Base-by-base conservation (phyloP, 495 filamentous ascomycete genomes). In the Penicillium crystallinum region DNA sequence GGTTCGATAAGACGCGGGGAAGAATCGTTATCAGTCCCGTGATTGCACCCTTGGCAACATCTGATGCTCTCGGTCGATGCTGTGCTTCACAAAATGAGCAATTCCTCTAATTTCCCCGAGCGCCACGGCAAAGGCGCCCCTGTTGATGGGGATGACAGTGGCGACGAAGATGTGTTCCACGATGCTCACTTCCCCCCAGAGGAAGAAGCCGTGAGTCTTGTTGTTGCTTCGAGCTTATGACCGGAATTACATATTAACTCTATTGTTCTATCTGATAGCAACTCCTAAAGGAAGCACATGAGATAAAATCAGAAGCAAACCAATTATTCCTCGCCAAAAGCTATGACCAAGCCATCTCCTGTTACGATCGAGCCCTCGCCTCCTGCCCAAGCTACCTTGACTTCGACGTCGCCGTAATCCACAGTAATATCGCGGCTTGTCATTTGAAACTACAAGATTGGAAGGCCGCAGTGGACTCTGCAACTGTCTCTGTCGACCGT, bases 381-480 rank as follows among this genome's bases (percentile, higher is more conserved):
- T 78, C 84, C 17, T 93, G 88, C 53, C 93, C 93, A 2, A 87
- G 81, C 56, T 96, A 96, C 63, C 82, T 97, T 30, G 87, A 93
- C 55, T 93, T 88, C 72, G 90, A 96, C 62, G 75, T 92, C 58
- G 90, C 93, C 18, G 88, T 96, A 10, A 77, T 97, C 11, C 84
- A 82, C 29, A 87, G 84, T 68, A 97, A 97, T 72, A 82, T 96
- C 52, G 78, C 92, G 4, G 93, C 90, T n/a, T 95, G 89, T 62
- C 84, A 96, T 54, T 63, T 97, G 53, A 95, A 95, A 64, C 74
- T 96, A 2, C 77, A 84, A 40, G 87, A 92, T 52, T 96, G 90
- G 85, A 93, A 93, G 54, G 83, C 85, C 8, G 88, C 90, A 6
- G 76, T 91, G 36, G 84, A 85, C 27, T 72, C 79, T 17, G 92